Conservation (phyloP, 768 basidiomycete species). For the Sporobolomyces phaffii region DNA sequence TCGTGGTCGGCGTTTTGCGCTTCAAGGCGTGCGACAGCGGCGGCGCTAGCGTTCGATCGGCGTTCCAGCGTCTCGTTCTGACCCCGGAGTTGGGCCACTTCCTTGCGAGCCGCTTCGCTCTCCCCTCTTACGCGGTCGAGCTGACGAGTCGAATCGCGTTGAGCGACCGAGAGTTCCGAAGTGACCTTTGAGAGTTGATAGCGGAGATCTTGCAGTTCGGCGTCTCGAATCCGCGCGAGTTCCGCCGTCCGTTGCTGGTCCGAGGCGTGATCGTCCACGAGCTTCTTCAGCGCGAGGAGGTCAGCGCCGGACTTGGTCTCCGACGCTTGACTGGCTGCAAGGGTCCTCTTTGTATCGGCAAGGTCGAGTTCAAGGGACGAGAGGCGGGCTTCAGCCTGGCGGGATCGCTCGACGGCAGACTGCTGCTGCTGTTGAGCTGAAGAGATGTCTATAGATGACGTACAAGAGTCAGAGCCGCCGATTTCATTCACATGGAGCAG, state of each 20-base stretch:
- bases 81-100: constrained; percentile 42
- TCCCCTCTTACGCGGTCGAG: constrained; percentile 53
- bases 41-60: constrained; percentile 60
- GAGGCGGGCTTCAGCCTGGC: constrained; percentile 55
- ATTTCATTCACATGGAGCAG: too few species aligned
- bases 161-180: constrained; percentile 61
- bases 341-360: constrained; percentile 48
- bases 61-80: constrained; percentile 61
- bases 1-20: constrained; percentile 35
- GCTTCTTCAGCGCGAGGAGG: constrained; percentile 74
- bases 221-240: constrained; percentile 78
- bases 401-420: constrained; percentile 43
- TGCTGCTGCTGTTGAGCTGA: constrained; percentile 13
- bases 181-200: constrained; percentile 59
- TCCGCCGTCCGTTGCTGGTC: constrained; percentile 79
- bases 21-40: constrained; percentile 56
- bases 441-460: background rate
- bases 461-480: too few species aligned
- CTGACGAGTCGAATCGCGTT: constrained; percentile 46
- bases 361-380: constrained; percentile 54
- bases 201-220: constrained; percentile 70
- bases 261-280: constrained; percentile 74
- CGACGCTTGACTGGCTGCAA: constrained; percentile 7
- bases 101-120: constrained; percentile 53
- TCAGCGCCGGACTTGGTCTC: constrained; percentile 65